These are phyloP conservation scores for Taphrina betulina DNA, from an alignment of 1,139 yeast species.

Conservation along the genomic window DNA sequence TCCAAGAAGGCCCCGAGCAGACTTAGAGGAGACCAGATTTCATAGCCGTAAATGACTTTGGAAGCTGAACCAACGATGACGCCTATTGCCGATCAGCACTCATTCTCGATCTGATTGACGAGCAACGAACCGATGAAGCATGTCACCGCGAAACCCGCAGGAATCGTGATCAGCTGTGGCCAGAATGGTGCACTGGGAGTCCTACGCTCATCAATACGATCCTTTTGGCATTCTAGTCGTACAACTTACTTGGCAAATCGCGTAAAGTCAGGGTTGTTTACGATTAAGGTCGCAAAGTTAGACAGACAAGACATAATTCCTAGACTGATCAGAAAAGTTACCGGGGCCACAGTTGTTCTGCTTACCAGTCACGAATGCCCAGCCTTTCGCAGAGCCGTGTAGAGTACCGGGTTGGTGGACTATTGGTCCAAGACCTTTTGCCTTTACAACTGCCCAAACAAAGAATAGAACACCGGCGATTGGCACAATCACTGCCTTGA, in stretches of 20 bases:
- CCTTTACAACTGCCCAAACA: slow-evolving; percentile 41
- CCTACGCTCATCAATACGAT: too few relatives aligned
- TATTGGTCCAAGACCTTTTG: slow-evolving; percentile 44
- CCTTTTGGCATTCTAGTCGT: too few relatives aligned
- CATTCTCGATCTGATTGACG: too few relatives aligned
- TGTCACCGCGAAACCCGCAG: slow-evolving; percentile 44
- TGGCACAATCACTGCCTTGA: slow-evolving; percentile 45
- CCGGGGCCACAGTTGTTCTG: too few relatives aligned
- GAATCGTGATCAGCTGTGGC: slow-evolving; percentile 45
- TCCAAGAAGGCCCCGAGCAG: slow-evolving; percentile 44
- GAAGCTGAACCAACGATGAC: slow-evolving; percentile 45
- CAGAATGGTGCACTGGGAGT: slow-evolving; percentile 43
- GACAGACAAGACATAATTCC: slow-evolving; percentile 46
- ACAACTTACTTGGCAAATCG: slow-evolving; percentile 43
- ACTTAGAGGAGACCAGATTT: slow-evolving; percentile 46
- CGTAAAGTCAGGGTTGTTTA: slow-evolving; percentile 48
- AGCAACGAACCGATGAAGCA: slow-evolving; percentile 46
- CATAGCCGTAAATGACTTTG: slow-evolving; percentile 44
- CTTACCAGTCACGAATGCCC: slow-evolving; percentile 45
- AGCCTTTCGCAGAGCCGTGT: slow-evolving; percentile 44
- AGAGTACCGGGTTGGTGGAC: slow-evolving; percentile 38
- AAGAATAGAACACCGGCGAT: slow-evolving; percentile 44
- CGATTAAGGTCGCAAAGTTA: slow-evolving; percentile 48
- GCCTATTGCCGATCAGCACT: too few relatives aligned
- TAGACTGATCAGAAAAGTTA: too few relatives aligned